These are phyloP conservation scores for Fusarium marasasianum DNA, from an alignment of 2,329 filamentous ascomycete genomes.

Conservation along the genomic window DNA sequence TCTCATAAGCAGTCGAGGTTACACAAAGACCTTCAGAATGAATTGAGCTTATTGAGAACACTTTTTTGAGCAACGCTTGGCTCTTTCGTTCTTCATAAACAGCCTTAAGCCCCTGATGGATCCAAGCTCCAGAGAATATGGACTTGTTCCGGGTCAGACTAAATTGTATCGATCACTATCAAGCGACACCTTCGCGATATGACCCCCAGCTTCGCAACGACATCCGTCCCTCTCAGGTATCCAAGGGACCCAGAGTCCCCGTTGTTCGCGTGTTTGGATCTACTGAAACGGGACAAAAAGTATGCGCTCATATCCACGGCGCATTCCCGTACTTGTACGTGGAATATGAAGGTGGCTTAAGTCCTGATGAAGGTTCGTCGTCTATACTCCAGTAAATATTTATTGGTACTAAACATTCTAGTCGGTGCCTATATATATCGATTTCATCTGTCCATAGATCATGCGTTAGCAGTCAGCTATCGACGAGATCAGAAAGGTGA, in stretches of 20 bases:
- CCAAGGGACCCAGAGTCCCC: slow-evolving; percentile 78
- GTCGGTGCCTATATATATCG: slow-evolving; percentile 80
- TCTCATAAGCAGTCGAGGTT: background rate
- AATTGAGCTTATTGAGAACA: background rate
- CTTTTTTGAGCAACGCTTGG: background rate
- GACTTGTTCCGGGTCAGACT: slow-evolving; percentile 88
- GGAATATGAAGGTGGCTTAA: slow-evolving; percentile 78
- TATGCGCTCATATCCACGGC: slow-evolving; percentile 95
- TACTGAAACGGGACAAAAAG: slow-evolving; percentile 93
- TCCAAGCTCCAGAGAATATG: slow-evolving; percentile 42
- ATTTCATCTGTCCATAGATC: slow-evolving; percentile 88
- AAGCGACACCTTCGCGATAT: slow-evolving; percentile 78
- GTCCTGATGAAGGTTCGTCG: slow-evolving; percentile 70
- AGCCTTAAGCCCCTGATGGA: slow-evolving; percentile 31
- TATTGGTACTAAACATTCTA: slow-evolving; percentile 46
- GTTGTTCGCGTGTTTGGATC: slow-evolving; percentile 91
- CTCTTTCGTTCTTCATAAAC: background rate
- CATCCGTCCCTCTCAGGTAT: slow-evolving; percentile 65
- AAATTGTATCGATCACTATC: slow-evolving; percentile 97
- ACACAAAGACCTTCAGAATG: background rate
- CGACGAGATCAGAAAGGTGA: slow-evolving; percentile 77
- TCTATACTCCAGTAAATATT: background rate
- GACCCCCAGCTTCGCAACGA: slow-evolving; percentile 81
- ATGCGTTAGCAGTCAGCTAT: slow-evolving; percentile 87
- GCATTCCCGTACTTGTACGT: slow-evolving; percentile 96